Evolutionary conservation across 1,284 basidiomycete genomes (phyloP), one percentile per base, ranked within the genome.

Genomic region (Phellopilus nigrolimitatus): DNA sequence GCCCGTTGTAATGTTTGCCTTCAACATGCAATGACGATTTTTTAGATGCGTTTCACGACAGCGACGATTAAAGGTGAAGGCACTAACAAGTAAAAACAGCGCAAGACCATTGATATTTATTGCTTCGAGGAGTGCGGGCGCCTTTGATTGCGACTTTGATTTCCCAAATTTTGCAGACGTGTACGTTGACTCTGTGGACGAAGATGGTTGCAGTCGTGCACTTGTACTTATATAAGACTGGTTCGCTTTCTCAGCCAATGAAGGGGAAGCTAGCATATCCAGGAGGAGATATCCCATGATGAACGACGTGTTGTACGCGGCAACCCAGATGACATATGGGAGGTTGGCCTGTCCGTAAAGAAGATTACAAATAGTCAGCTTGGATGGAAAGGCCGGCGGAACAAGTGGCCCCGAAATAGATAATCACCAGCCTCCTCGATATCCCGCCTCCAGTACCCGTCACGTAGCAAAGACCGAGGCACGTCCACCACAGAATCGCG

Each of bases 1-100:
- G 0, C 95, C 95, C 0, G 95, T 99, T 22, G 81, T 66, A 0
- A 97, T 65, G 65, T 99, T 99, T 0, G 93, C 89, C 88, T 93
- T 59, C 1, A 46, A 7, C 33, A 47, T 12, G 19, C 12, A 31
- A 34, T 19, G 13, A 10, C 13, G 24, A 15, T 22, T 37, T 19
- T 47, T 27, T 31, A 31, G 42, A 10, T 51, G 30, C 34, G 57
- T 19, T 53, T 15, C n/a, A n/a, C n/a, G 15, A 21, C n/a, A 39
- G 1, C 24, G 27, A 22, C 7, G 38, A 19, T 24, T 36, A 22
- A 47, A 17, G 15, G 47, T 33, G 42, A n/a, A 45, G 15, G 3
- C 9, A 75, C 88, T 59, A 60, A 93, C 93, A 22, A 88, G 56
- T 2, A 99, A 74, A 68, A 99, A 99, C 12, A 95, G 62, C 1